Conservation (phyloP, 345 rosid genomes). For the Corymbia maculata region DNA sequence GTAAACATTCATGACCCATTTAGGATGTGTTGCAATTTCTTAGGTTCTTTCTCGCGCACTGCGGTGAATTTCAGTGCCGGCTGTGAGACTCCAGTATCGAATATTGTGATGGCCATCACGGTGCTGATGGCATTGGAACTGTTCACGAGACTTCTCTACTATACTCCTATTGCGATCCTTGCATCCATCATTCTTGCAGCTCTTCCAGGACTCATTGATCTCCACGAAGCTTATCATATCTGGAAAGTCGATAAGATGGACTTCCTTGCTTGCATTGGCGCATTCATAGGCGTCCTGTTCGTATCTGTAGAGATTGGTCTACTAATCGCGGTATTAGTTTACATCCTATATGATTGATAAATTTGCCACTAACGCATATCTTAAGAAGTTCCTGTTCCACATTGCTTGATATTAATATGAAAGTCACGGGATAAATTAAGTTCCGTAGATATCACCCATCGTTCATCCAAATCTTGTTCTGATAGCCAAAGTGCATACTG, state of each 20-base stretch:
- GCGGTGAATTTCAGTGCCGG: constrained; percentile 89
- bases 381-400: background rate
- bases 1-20: background rate
- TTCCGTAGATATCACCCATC: background rate
- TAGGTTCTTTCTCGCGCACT: constrained; percentile 88
- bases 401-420: background rate
- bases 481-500: background rate
- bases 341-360: background rate
- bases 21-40: background rate
- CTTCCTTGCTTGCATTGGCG: constrained; percentile 79
- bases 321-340: constrained; percentile 49
- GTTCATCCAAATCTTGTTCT: background rate
- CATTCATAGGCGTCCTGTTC: constrained; percentile 73
- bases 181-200: constrained; percentile 84
- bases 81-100: constrained; percentile 72
- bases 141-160: constrained; percentile 64
- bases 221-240: constrained; percentile 40
- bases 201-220: constrained; percentile 73
- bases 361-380: background rate
- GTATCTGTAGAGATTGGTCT: constrained; percentile 87
- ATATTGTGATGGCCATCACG: constrained; percentile 78
- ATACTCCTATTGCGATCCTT: constrained; percentile 68
- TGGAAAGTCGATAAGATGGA: constrained; percentile 87
- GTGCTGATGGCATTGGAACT: constrained; percentile 56
- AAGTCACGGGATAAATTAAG: background rate